These are phyloP conservation scores for Rhodotorula toruloides DNA, from an alignment of 768 basidiomycete species.

Conservation along the genomic window DNA sequence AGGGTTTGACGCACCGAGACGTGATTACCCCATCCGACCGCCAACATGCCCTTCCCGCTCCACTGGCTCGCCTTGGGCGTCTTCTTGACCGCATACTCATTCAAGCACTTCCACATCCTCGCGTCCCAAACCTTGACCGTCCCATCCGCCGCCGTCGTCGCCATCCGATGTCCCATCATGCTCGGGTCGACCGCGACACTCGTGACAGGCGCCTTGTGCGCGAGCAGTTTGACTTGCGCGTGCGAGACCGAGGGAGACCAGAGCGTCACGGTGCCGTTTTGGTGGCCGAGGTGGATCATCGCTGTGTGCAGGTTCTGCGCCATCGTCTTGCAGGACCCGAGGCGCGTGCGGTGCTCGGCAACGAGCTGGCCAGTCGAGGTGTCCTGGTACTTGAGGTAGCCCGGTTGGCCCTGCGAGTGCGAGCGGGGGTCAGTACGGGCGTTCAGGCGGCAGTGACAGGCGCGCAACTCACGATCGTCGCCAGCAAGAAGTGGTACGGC, in stretches of 20 bases:
- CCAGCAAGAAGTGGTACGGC: conserved; percentile 92
- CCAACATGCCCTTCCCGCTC: conserved; percentile 77
- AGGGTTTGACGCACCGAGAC: conserved; percentile 61
- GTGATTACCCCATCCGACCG: conserved; percentile 72
- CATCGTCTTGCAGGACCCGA: conserved; percentile 78
- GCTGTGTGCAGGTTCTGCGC: conserved; percentile 88
- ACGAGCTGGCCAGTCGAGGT: conserved; percentile 85
- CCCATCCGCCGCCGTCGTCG: conserved; percentile 80
- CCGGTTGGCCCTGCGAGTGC: conserved; percentile 67
- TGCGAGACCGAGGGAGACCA: conserved; percentile 94
- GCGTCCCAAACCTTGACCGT: conserved; percentile 95
- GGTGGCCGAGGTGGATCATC: conserved; percentile 88
- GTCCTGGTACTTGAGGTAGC: conserved; percentile 93
- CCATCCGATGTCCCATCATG: conserved; percentile 81
- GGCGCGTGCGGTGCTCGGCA: conserved; percentile 79
- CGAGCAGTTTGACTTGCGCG: conserved; percentile 83
- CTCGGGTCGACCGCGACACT: conserved; percentile 78
- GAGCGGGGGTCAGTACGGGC: conserved; percentile 3
- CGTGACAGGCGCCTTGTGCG: conserved; percentile 80
- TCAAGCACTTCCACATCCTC: conserved; percentile 86
- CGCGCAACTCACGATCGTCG: conserved; percentile 60
- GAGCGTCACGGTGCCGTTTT: conserved; percentile 84
- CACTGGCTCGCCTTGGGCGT: conserved; percentile 58
- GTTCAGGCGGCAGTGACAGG: neutral
- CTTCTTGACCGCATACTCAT: conserved; percentile 61